Evolutionary conservation across 441 rosid species (phyloP), one percentile per base, ranked within the genome.

Genomic region (Erodium trifolium): DNA sequence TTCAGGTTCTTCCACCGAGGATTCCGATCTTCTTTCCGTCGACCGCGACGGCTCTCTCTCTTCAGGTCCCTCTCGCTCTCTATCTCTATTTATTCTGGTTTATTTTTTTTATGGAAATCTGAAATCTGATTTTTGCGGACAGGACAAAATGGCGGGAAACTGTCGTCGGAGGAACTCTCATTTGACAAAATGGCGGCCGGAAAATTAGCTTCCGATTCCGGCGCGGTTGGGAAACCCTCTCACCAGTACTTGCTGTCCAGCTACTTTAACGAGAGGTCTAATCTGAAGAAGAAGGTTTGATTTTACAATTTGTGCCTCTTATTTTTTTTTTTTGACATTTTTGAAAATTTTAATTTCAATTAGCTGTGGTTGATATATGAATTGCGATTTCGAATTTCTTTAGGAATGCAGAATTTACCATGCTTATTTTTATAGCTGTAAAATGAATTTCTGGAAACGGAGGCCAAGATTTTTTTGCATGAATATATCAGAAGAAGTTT

Each of bases 271-370:
- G 89, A 83, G 23, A 78, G 65, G 65, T 57, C 82, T 76, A 79
- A 87, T 17, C 29, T 77, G 2, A 81, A 66, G 57, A 85, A 78
- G 81, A 82, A 83, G 89, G 89, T 87, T 60, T 14, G 2, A 1
- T 43, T 29, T 64, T 2, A 41, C 45, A 41, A 41, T 41, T 0
- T 13, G n/a, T 13, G 53, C 16, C 53, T 47, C 53, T 2, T 45
- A 45, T 45, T 45, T 0, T 17, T 17, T 35, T 39, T 35, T 37
- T 8, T 62, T 7, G 8, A 16, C 45, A 13, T 27, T 47, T 47
- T 7, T 41, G 45, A 41, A 41, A 41, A 18, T n/a, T 6, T 8
- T 47, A 39, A 1, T 16, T 57, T 53, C 41, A 19, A 59, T 9
- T 59, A 5, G 34, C 13, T 13, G 31, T 62, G 18, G 8, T 13